These are phyloP conservation scores for Ensete glaucum DNA, from an alignment of 176 grass and related monocot species.

Conservation along the genomic window DNA sequence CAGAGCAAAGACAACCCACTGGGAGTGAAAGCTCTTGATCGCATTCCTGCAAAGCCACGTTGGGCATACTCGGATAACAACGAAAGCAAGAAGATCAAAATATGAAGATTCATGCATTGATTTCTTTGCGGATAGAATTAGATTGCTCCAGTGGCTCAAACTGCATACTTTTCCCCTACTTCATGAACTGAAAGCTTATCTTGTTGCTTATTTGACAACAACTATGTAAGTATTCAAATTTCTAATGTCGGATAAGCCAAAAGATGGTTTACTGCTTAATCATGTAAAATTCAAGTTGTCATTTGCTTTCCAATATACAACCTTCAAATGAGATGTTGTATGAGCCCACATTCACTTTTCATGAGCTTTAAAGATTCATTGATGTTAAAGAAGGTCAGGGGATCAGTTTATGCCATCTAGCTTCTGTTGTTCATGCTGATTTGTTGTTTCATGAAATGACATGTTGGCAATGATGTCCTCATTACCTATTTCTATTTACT, in stretches of 20 bases:
- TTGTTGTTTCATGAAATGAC: no score
- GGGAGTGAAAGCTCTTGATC: conserved; percentile 13
- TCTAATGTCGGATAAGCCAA: background rate
- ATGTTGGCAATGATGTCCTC: no score
- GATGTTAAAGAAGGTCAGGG: no score
- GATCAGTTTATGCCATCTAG: no score
- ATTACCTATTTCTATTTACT: no score
- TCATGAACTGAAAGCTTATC: background rate
- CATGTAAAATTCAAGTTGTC: background rate
- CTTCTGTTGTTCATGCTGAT: no score
- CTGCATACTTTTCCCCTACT: background rate
- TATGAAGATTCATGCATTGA: background rate
- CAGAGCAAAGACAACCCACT: conserved; percentile 17
- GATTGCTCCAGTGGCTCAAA: background rate
- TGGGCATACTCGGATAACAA: background rate
- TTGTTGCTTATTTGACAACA: background rate
- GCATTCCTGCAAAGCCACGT: background rate
- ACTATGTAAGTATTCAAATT: background rate
- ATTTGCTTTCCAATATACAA: background rate
- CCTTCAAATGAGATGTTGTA: background rate
- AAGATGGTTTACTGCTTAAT: background rate
- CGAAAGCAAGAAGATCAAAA: background rate
- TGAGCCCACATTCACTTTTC: background rate
- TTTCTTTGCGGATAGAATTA: background rate
- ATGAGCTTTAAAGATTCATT: background rate